Evolutionary conservation across 768 basidiomycete genomes (phyloP), one percentile per base, ranked within the genome.

Genomic region (Boletus barrowsii): DNA sequence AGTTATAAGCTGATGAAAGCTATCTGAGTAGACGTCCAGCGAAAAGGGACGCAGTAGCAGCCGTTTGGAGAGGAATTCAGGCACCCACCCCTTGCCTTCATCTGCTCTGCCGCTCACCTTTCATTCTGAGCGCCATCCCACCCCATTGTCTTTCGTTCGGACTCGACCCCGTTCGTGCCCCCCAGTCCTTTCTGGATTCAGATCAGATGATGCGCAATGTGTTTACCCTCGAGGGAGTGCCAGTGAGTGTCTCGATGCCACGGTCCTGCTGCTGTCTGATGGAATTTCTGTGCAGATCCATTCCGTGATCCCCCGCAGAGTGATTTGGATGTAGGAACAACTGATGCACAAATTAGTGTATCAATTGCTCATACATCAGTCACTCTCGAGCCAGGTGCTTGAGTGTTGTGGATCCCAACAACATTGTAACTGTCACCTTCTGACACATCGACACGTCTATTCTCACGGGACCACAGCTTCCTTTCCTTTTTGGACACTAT

Each of bases 301-400:
- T n/a, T 10, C 40, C 1, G 17, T 1, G 32, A 46, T 30, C 29
- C 42, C 0, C 24, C 5, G 18, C 59, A 4, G 20, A 17, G 54
- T 61, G 59, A 40, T n/a, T 36, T 22, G 10, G 59, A 61, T 11
- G 59, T 53, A 61, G 51, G 55, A 53, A 61, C 17, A 57, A 17
- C 39, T 47, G 55, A 53, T 2, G 39, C 10, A 18, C 48, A 47
- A 15, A 3, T 0, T 0, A 6, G 39, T 14, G 0, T 18, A 22
- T 51, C 51, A 50, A 22, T 0, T 4, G 0, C 42, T 15, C 59
- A 51, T 61, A 62, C 60, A 1, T 44, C 60, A 1, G 51, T 41
- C 60, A 61, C 44, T 17, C 11, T 26, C 24, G 43, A 52, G 24
- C 39, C 8, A 11, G 10, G 42, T 1, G 47, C 42, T 49, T 56